Evolutionary conservation across 495 filamentous ascomycete species (phyloP).

Genomic region (Aspergillus bertholletiae): DNA sequence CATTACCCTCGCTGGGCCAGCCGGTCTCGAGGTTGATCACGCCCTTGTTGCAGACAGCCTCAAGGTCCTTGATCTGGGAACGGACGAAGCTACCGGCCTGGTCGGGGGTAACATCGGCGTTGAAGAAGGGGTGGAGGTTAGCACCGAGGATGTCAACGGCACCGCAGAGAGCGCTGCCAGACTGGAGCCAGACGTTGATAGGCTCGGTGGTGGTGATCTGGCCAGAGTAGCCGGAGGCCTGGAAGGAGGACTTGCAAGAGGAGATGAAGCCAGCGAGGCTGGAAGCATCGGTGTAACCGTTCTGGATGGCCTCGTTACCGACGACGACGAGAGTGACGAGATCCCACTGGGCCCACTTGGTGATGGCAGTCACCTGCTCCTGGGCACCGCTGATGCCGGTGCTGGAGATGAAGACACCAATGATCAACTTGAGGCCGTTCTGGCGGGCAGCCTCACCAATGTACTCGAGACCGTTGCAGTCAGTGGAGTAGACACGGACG

Average conservation of each 20-base stretch:
- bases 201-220: slow-evolving; percentile 84
- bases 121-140: slow-evolving; percentile 96
- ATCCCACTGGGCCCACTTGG: slow-evolving; percentile 70
- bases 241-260: slow-evolving; percentile 44
- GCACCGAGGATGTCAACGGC: slow-evolving; percentile 73
- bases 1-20: slow-evolving; percentile 70
- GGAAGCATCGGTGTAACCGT: slow-evolving; percentile 55
- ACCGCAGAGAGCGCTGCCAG: slow-evolving; percentile 59
- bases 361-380: slow-evolving; percentile 69
- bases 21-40: slow-evolving; percentile 84
- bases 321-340: slow-evolving; percentile 76
- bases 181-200: slow-evolving; percentile 61
- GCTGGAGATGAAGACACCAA: slow-evolving; percentile 78
- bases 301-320: slow-evolving; percentile 86
- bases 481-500: slow-evolving; percentile 87
- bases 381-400: slow-evolving; percentile 56
- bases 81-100: slow-evolving; percentile 72
- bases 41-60: slow-evolving; percentile 60
- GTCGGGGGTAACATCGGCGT: slow-evolving; percentile 54
- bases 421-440: slow-evolving; percentile 70
- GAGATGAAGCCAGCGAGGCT: slow-evolving; percentile 68
- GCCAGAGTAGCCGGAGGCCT: slow-evolving; percentile 64
- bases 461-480: slow-evolving; percentile 76
- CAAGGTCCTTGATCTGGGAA: slow-evolving; percentile 61
- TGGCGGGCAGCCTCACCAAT: slow-evolving; percentile 61